A percentile compares a stretch with the other conserved stretches of the same genome.
Conservation (phyloP, 805 yeast species). For the Cyberlindnera euphorbiae region DNA sequence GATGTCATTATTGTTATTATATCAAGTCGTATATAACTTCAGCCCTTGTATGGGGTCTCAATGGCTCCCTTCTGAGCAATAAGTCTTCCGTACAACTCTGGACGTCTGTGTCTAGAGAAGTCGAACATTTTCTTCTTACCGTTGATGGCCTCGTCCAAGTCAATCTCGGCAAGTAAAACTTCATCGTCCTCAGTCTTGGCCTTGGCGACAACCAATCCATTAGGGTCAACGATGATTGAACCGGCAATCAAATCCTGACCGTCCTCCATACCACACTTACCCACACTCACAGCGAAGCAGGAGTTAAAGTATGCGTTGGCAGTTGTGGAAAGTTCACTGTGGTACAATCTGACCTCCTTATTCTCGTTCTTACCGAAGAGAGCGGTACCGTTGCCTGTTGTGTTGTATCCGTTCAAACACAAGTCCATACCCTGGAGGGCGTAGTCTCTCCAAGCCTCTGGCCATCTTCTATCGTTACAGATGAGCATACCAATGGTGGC, state of each 20-base stretch:
- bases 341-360: slow-evolving; percentile 28
- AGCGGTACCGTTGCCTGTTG: slow-evolving; percentile 32
- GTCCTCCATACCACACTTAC: slow-evolving; percentile 34
- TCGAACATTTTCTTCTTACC: slow-evolving; percentile 35
- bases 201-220: slow-evolving; percentile 31
- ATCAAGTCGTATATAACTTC: background rate
- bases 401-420: slow-evolving; percentile 34
- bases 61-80: slow-evolving; percentile 27
- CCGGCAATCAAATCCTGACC: slow-evolving; percentile 34
- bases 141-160: slow-evolving; percentile 31
- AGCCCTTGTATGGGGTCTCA: slow-evolving; percentile 17
- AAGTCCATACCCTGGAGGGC: slow-evolving; percentile 37
- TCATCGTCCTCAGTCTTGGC: slow-evolving; percentile 34
- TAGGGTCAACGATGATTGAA: slow-evolving; percentile 33
- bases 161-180: slow-evolving; percentile 30
- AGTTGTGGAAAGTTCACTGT: slow-evolving; percentile 31
- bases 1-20: no score
- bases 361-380: slow-evolving; percentile 30
- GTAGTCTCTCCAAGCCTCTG: slow-evolving; percentile 37
- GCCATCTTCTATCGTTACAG: slow-evolving; percentile 40
- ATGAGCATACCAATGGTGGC: slow-evolving; percentile 34
- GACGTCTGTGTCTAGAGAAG: slow-evolving; percentile 34
- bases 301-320: slow-evolving; percentile 33
- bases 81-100: slow-evolving; percentile 29
- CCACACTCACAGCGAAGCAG: slow-evolving; percentile 32